Percentiles rank a stretch among this genome's conserved stretches.
Conservation (phyloP, 805 yeast species). For the Pichia californica region DNA sequence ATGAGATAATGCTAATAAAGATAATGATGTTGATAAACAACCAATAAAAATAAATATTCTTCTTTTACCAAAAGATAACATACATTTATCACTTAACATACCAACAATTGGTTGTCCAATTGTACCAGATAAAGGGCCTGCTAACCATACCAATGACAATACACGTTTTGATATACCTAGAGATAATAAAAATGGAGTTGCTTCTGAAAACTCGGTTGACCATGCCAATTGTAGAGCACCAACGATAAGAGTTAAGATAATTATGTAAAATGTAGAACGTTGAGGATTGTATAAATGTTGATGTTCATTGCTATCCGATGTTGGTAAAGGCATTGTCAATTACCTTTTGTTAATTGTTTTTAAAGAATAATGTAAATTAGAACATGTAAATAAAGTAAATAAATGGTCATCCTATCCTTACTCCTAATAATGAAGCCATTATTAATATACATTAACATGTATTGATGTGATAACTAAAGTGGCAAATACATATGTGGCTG, state of each 20-base stretch:
- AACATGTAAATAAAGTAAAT: too few relatives aligned
- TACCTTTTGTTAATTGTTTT: too few relatives aligned
- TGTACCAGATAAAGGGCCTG: constrained; percentile 60
- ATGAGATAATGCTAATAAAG: constrained; percentile 40
- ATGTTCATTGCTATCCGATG: too few relatives aligned
- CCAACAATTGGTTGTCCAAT: constrained; percentile 63
- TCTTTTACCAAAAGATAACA: constrained; percentile 42
- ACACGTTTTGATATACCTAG: constrained; percentile 53
- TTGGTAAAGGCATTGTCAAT: too few relatives aligned
- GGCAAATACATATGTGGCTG: too few relatives aligned
- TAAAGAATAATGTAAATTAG: too few relatives aligned
- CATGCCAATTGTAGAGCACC: constrained; percentile 61
- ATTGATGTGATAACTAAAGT: too few relatives aligned
- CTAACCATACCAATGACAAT: constrained; percentile 57
- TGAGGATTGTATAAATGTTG: constrained; percentile 33
- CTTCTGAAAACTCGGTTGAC: constrained; percentile 61
- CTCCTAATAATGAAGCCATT: too few relatives aligned
- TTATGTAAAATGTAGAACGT: constrained; percentile 37
- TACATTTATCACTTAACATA: constrained; percentile 46
- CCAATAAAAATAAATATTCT: constrained; percentile 55
- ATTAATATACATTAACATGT: too few relatives aligned
- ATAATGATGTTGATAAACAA: constrained; percentile 38
- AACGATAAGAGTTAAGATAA: constrained; percentile 40
- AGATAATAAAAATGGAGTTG: constrained; percentile 54
- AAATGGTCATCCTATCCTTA: too few relatives aligned